A percentile compares a stretch with the other conserved stretches of the same genome.
These are phyloP conservation scores for Artemisia argyi DNA, from an alignment of 129 eudicot genomes.

Conservation along the genomic window DNA sequence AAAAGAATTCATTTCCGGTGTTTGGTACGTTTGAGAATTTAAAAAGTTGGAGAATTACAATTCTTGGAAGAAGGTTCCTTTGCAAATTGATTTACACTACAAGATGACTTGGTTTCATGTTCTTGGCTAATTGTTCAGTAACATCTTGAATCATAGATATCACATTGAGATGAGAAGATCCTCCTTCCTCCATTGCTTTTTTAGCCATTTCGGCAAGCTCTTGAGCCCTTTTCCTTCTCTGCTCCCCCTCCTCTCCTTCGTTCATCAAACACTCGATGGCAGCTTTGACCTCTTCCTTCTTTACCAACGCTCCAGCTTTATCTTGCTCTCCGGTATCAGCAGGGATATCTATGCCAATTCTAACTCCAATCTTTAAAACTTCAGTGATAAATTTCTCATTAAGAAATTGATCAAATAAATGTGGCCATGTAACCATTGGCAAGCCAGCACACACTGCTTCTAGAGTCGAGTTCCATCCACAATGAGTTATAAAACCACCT, in stretches of 20 bases:
- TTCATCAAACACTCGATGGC: slow-evolving; percentile 39
- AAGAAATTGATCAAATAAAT: slow-evolving; percentile 47
- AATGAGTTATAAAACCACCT: slow-evolving; percentile 64
- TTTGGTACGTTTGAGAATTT: too few species aligned
- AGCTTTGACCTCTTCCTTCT: slow-evolving; percentile 32
- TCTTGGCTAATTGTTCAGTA: neutral
- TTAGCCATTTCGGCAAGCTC: slow-evolving; percentile 48
- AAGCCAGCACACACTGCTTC: slow-evolving; percentile 48
- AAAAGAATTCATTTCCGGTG: too few species aligned
- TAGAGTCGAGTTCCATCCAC: slow-evolving; percentile 60
- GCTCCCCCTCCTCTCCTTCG: slow-evolving; percentile 35
- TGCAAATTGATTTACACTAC: neutral
- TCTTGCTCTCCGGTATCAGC: slow-evolving; percentile 32
- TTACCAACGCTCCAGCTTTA: slow-evolving; percentile 34
- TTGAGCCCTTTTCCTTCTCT: slow-evolving; percentile 31
- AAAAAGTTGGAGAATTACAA: too few species aligned
- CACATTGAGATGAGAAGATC: slow-evolving; percentile 39
- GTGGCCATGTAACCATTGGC: slow-evolving; percentile 63
- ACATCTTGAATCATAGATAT: slow-evolving; percentile 25
- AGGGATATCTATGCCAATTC: slow-evolving; percentile 35
- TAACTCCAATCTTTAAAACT: slow-evolving; percentile 41
- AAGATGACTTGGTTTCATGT: neutral
- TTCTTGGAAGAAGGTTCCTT: too few species aligned
- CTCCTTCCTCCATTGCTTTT: slow-evolving; percentile 42
- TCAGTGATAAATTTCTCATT: slow-evolving; percentile 45